Evolutionary conservation across 140 eudicot species (phyloP), one percentile per base, ranked within the genome.

Genomic region (Erigeron philadelphicus): DNA sequence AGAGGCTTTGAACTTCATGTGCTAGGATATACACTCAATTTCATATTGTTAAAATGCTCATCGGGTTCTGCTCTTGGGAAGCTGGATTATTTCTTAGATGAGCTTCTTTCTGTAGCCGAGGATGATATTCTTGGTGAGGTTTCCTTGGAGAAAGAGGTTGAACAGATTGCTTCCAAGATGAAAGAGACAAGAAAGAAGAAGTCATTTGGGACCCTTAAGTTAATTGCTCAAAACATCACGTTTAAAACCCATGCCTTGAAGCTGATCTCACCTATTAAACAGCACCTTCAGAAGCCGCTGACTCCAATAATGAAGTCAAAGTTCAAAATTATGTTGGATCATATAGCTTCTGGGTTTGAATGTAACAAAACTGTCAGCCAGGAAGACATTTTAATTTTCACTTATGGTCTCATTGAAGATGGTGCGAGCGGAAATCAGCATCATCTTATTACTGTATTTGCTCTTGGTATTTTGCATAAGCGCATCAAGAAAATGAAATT

Each of bases 141-240:
- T 76, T 87, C 98, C 0, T 92, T 86, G 63, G 88, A 92, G 72
- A 92, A 92, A 69, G 98, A 92, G 11, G 96, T 88, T 38, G 98
- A 92, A 8, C 81, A 84, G 81, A 83, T 92, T 81, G 98, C 98
- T 84, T 92, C 96, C 7, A 92, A 92, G 78, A 92, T 92, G 98
- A 92, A 92, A 76, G 98, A 92, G 75, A 92, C 95, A 7, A 81
- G 95, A 59, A 92, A 86, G 76, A 86, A 72, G 64, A 92, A 89
- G 79, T 92, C 98, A 0, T 86, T 81, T 45, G 92, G 84, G 56
- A 88, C 96, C 5, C 84, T 92, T 2, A 83, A 76, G 35, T 81
- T 92, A 42, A 80, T 92, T 70, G 80, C 98, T 25, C 93, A 84
- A 80, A 92, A 63, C 46, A 54, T 88, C 68, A 88, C 90, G 1